A percentile compares a stretch with the other conserved stretches of the same genome.
Evolutionary conservation across 176 grass and related monocot species (phyloP).

Genomic region (Eremochloa ophiuroides): DNA sequence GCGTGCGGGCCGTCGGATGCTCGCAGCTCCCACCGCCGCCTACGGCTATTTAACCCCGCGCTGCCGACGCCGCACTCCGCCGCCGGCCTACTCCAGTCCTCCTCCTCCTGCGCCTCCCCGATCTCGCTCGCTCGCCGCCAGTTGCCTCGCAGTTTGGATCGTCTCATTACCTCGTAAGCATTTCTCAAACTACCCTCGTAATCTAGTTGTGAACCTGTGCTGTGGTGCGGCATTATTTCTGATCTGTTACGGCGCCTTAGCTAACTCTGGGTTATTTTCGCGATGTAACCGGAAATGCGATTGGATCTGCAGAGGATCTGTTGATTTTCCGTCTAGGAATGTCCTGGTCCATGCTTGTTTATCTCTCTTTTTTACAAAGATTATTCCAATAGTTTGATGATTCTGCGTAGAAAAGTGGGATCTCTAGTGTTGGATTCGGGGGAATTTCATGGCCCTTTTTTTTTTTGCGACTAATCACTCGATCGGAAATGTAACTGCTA

Average conservation of each 20-base stretch:
- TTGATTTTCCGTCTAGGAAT: neutral
- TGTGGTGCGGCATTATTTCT: neutral
- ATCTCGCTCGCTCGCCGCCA: neutral
- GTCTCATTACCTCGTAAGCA: constrained; percentile 32
- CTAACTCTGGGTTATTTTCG: neutral
- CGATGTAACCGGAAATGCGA: neutral
- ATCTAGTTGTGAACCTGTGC: neutral
- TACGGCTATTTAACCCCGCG: constrained; percentile 40
- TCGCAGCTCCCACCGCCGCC: neutral
- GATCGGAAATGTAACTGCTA: neutral
- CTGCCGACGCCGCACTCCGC: constrained; percentile 9
- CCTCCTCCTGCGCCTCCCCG: neutral
- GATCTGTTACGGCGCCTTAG: neutral
- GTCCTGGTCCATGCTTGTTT: neutral
- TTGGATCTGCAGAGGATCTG: neutral
- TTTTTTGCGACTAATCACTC: no score
- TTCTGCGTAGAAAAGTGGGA: neutral
- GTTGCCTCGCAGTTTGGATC: neutral
- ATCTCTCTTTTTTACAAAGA: no score
- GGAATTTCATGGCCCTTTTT: neutral
- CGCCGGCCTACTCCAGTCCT: neutral
- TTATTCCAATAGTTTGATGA: neutral
- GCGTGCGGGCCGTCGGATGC: constrained; percentile 21
- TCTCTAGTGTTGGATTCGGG: neutral
- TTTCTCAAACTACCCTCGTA: neutral